Conservation (phyloP, 2,329 filamentous ascomycete genomes). For the Microascus cirrosus region DNA sequence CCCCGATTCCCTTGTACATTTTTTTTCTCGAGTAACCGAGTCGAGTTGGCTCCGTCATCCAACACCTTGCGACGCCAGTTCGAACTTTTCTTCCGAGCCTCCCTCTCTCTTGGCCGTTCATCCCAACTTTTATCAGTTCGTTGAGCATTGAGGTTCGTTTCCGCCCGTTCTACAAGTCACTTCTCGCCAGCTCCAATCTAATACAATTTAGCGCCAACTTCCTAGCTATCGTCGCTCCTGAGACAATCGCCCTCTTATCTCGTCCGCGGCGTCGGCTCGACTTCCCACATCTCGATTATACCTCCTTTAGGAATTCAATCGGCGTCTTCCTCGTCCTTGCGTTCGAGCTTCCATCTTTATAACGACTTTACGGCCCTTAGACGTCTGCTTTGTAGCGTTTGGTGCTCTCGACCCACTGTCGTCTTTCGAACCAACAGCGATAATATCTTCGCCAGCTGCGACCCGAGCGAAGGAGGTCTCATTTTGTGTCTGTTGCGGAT, state of each 20-base stretch:
- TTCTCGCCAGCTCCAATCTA: neutral
- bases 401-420: neutral
- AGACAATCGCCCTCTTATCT: neutral
- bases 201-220: neutral
- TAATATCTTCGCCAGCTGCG: neutral
- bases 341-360: neutral
- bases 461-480: neutral
- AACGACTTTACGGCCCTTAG: conserved; percentile 3
- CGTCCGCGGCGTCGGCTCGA: neutral
- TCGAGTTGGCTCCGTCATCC: neutral
- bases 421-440: conserved; percentile 1
- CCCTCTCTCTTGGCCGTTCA: neutral
- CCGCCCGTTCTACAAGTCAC: neutral
- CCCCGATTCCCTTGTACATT: conserved; percentile 8
- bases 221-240: neutral
- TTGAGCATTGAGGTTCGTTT: neutral
- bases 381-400: conserved; percentile 4
- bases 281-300: neutral
- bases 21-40: neutral
- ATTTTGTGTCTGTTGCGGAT: neutral
- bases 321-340: neutral
- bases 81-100: too few species aligned
- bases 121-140: neutral
- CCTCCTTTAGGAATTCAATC: neutral
- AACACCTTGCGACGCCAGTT: neutral